These are phyloP conservation scores for Platismatia glauca DNA, from an alignment of 495 filamentous ascomycete genomes.

Conservation along the genomic window DNA sequence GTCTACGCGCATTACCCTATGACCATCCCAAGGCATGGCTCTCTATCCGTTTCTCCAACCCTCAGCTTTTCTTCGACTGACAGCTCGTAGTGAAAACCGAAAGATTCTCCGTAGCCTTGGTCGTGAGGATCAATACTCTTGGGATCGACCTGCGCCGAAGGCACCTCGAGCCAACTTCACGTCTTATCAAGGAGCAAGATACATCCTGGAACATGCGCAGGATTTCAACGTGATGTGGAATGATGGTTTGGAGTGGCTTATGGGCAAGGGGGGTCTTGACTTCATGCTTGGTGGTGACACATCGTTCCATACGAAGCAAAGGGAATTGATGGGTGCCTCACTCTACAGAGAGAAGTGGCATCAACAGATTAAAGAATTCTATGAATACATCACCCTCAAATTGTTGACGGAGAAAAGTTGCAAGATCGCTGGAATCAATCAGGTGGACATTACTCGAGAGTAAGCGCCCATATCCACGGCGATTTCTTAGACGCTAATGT, in stretches of 20 bases:
- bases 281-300: conserved; percentile 51
- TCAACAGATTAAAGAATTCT: conserved; percentile 46
- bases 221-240: conserved; percentile 61
- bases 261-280: conserved; percentile 44
- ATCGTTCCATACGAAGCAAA: conserved; percentile 34
- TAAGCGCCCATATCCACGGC: conserved; percentile 24
- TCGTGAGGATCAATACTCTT: conserved; percentile 63
- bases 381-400: conserved; percentile 51
- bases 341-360: conserved; percentile 42
- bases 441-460: conserved; percentile 72
- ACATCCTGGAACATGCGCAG: conserved; percentile 50
- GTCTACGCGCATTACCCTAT: conserved; percentile 87
- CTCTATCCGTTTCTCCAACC: not conserved
- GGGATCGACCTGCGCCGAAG: conserved; percentile 45
- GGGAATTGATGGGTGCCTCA: conserved; percentile 35
- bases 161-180: conserved; percentile 45
- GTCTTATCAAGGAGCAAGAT: conserved; percentile 53
- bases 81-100: conserved; percentile 46
- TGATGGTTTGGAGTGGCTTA: conserved; percentile 43
- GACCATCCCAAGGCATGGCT: conserved; percentile 47
- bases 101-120: conserved; percentile 67
- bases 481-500: not conserved
- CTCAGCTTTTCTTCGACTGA: conserved; percentile 1
- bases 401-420: conserved; percentile 58
- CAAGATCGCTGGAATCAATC: conserved; percentile 46